These are phyloP conservation scores for Dalbergia cochinchinensis DNA, from an alignment of 306 rosid genomes.

Conservation along the genomic window DNA sequence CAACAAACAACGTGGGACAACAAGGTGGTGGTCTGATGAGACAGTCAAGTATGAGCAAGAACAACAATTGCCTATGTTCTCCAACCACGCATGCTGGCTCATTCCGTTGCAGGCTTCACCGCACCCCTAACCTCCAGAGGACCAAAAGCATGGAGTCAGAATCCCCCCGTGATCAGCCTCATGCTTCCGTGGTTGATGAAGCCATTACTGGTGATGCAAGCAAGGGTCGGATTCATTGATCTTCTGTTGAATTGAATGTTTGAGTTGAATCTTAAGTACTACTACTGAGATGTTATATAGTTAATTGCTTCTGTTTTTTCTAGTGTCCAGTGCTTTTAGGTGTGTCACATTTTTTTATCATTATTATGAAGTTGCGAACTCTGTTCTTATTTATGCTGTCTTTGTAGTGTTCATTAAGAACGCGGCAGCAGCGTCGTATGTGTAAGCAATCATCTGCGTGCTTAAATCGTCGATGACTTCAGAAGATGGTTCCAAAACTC, in stretches of 20 bases:
- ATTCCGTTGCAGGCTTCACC: constrained; percentile 80
- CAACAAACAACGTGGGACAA: constrained; percentile 36
- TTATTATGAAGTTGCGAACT: neutral
- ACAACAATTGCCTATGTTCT: constrained; percentile 72
- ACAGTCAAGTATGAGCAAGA: constrained; percentile 59
- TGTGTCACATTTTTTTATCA: neutral
- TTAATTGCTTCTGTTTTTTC: neutral
- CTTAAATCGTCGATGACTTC: neutral
- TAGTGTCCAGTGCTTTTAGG: neutral
- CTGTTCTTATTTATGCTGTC: neutral
- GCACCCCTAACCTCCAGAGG: constrained; percentile 60
- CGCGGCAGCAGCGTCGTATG: neutral
- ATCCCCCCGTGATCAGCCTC: constrained; percentile 21
- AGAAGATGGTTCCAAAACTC: neutral
- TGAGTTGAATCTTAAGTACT: constrained; percentile 8
- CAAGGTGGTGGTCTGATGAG: constrained; percentile 52
- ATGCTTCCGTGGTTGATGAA: constrained; percentile 8
- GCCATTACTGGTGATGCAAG: neutral
- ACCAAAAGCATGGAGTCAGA: constrained; percentile 60
- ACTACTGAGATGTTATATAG: neutral
- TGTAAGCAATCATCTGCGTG: neutral
- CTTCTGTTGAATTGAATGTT: neutral
- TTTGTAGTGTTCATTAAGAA: neutral
- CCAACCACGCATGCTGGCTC: constrained; percentile 85
- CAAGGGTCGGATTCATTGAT: constrained; percentile 38